Evolutionary conservation across 1,284 basidiomycete species (phyloP), one percentile per base, ranked within the genome.

Genomic region (Trametes versicolor): DNA sequence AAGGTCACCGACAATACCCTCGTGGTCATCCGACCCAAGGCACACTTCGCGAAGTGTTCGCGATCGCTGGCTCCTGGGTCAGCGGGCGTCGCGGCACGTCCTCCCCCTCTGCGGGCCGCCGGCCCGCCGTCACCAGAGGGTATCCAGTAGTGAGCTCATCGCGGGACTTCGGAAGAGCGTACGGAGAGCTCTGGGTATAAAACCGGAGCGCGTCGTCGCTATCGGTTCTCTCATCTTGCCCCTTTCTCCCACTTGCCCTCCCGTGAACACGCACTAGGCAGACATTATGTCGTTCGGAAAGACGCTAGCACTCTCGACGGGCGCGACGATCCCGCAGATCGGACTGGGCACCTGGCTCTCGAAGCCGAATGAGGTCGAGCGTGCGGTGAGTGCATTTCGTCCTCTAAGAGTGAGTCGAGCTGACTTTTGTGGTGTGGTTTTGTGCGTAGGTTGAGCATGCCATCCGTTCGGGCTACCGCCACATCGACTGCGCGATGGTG

Each of bases 281-380:
- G 17, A n/a, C 49, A 36, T 6, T 10, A 91, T 91, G 90, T 91
- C 90, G 39, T 78, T 88, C 71, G 79, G 79, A 71, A 88, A 87
- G 71, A 74, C 75, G n/a, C 57, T 91, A 67, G 76, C 80, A 17
- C 84, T 92, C 69, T 81, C 82, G 64, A 84, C 79, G 62, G 85
- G 85, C 12, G 78, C 79, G 45, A 71, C 76, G 59, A 80, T 94
- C 67, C 91, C 90, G 49, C 87, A 90, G 78, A 87, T 94, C 72
- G 94, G 94, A 51, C 84, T 95, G 48, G 94, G 94, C 10, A 95
- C 94, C 32, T 96, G 93, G 94, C 83, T 89, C 58, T 91, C 91
- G 27, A 82, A 88, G 74, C 90, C 91, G 19, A 83, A 89, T 29
- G 91, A 95, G 76, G 94, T 95, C 62, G 90, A 90, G 78, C 82